Conservation (phyloP, 1,284 basidiomycete species). For the Leucoagaricus sp. region DNA sequence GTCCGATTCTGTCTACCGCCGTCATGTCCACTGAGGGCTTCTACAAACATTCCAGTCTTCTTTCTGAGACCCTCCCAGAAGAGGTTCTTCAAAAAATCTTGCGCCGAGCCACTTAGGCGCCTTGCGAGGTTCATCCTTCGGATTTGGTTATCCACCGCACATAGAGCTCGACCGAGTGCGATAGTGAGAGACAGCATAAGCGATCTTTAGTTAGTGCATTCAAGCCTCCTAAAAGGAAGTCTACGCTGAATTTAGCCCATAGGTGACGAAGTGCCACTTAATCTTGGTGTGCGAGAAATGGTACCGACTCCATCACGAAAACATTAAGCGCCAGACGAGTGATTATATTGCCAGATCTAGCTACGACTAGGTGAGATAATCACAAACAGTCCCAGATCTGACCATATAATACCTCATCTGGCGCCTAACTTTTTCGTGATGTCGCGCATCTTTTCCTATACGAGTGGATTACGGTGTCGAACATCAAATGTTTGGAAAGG, state of each 20-base stretch:
- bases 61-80: conserved; percentile 18
- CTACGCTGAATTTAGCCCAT: neutral
- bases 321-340: no score
- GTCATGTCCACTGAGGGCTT: no score
- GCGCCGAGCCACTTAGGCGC: conserved; percentile 19
- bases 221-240: neutral
- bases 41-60: no score
- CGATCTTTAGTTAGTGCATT: neutral
- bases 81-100: conserved; percentile 23
- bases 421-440: no score
- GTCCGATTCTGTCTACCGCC: no score
- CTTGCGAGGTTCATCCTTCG: conserved; percentile 15
- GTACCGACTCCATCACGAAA: no score
- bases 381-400: no score
- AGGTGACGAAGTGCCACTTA: conserved; percentile 6
- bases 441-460: neutral
- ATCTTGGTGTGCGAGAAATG: conserved; percentile 4
- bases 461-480: conserved; percentile 17
- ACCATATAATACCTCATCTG: no score
- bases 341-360: no score
- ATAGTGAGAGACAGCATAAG: neutral
- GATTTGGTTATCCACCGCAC: conserved; percentile 8
- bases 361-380: no score
- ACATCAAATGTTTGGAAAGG: conserved; percentile 12
- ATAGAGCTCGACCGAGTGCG: conserved; percentile 13